Percentiles rank a stretch among this genome's conserved stretches.
Evolutionary conservation across 345 rosid genomes (phyloP).

Genomic region (Gossypium arboreum): DNA sequence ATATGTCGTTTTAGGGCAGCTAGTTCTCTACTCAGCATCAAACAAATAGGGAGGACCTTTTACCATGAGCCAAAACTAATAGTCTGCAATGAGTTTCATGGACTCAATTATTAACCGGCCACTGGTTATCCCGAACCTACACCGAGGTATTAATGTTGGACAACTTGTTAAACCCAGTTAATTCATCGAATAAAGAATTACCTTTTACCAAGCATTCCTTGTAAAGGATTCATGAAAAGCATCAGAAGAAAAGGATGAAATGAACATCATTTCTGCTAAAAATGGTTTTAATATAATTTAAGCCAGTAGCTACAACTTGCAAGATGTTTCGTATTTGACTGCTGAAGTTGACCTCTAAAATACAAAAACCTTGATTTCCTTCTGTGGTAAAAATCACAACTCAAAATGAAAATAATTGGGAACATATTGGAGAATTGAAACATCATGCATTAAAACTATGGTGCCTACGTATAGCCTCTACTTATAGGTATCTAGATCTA

Average conservation of each 20-base stretch:
- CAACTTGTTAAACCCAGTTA: background rate
- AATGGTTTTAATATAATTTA: background rate
- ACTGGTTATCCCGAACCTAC: no score
- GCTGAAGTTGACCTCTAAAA: background rate
- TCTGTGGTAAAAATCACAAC: background rate
- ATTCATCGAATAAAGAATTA: background rate
- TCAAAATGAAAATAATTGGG: background rate
- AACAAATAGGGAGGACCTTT: background rate
- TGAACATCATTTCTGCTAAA: background rate
- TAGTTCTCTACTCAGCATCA: background rate
- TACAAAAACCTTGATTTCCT: background rate
- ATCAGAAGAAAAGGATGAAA: background rate
- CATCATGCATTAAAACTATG: background rate
- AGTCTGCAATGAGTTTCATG: no score
- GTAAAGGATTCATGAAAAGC: slow-evolving; percentile 2
- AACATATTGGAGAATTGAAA: background rate
- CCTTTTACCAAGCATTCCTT: background rate
- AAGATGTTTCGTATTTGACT: background rate
- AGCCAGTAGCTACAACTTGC: background rate
- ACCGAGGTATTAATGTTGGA: background rate
- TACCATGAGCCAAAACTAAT: no score
- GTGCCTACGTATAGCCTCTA: background rate
- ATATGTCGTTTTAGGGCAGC: background rate
- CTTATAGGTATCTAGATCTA: background rate
- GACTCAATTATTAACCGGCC: no score